A percentile compares a stretch with the other conserved stretches of the same genome.
phyloP scores from a whole-genome alignment of 75 land plant genomes.

The Picea glauca region DNA sequence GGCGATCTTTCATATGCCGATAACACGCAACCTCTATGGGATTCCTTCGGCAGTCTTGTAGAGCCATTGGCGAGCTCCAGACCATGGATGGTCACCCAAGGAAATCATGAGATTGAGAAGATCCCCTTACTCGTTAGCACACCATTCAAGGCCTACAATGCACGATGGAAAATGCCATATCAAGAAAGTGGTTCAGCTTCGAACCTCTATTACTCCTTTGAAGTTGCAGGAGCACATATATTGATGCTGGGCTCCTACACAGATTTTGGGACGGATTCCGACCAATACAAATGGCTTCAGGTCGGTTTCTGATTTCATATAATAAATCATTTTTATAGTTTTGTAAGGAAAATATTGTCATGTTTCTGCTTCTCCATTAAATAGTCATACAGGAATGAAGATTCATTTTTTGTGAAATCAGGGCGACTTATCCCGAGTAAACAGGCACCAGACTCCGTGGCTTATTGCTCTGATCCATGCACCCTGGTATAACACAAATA shows the following conservation, averaged over 20 bases:
- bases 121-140: constrained; percentile 39
- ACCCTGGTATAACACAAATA: constrained; percentile 56
- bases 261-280: constrained; percentile 51
- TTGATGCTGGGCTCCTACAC: constrained; percentile 88
- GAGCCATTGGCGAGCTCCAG: constrained; percentile 83
- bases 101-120: constrained; percentile 86
- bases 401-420: too few relatives aligned
- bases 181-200: constrained; percentile 61
- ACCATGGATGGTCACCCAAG: constrained; percentile 91
- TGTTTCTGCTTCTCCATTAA: too few relatives aligned
- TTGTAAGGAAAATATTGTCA: too few relatives aligned
- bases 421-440: constrained; percentile 27
- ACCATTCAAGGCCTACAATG: constrained; percentile 63
- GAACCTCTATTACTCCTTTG: constrained; percentile 89
- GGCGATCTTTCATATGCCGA: constrained; percentile 94
- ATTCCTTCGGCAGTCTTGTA: constrained; percentile 71
- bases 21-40: constrained; percentile 62
- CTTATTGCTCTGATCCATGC: constrained; percentile 43
- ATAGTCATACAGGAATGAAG: too few relatives aligned
- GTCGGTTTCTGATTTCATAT: neutral
- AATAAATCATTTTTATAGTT: too few relatives aligned
- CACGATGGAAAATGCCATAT: constrained; percentile 85
- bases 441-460: constrained; percentile 47
- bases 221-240: constrained; percentile 74
- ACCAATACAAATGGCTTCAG: constrained; percentile 75